Conservation (phyloP, 2,329 filamentous ascomycete species). For the Trichoderma gracile region DNA sequence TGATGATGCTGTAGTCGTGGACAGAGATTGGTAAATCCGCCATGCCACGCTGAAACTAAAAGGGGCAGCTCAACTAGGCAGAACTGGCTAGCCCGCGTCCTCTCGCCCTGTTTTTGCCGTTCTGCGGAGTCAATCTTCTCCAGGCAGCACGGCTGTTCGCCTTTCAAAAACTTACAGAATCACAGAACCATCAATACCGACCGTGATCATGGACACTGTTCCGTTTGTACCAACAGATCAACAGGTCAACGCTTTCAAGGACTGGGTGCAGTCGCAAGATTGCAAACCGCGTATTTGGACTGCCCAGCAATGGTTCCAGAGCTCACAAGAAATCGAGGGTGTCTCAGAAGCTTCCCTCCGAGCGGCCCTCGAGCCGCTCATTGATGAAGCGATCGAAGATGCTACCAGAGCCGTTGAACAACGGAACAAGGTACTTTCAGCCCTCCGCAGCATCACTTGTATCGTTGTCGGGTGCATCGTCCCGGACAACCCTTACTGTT, state of each 20-base stretch:
- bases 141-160: not conserved
- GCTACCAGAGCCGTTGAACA: not conserved
- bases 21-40: too few species aligned
- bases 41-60: too few species aligned
- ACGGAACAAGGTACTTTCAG: not conserved
- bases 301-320: not conserved
- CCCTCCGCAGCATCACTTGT: not conserved
- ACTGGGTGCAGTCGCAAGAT: slow-evolving; percentile 3
- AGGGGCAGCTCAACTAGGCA: too few species aligned
- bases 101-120: too few species aligned
- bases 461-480: too few species aligned
- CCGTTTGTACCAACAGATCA: not conserved
- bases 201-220: not conserved
- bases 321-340: not conserved
- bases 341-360: not conserved
- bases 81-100: too few species aligned
- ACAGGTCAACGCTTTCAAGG: not conserved
- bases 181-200: too few species aligned
- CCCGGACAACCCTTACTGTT: not conserved
- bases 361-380: not conserved
- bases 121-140: not conserved
- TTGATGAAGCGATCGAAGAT: slow-evolving; percentile 3
- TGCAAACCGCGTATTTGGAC: not conserved
- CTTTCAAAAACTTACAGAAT: too few species aligned
- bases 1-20: too few species aligned